phyloP scores from a whole-genome alignment of 257 asterid genomes.

The Solanum chmielewskii region DNA sequence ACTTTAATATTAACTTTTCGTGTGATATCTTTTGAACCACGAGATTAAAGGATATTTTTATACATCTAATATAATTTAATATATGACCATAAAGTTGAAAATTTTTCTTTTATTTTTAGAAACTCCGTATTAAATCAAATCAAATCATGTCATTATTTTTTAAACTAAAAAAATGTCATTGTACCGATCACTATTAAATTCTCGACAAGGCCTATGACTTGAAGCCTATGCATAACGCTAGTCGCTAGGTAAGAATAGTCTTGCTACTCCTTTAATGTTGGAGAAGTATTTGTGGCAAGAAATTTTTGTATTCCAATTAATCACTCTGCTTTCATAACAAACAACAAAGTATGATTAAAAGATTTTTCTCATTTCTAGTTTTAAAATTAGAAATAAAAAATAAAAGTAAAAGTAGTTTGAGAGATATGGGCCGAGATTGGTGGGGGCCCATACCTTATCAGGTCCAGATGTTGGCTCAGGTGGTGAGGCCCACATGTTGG shows the following conservation, averaged over 20 bases:
- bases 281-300: neutral
- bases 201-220: neutral
- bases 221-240: neutral
- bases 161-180: neutral
- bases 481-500: slow-evolving; percentile 64
- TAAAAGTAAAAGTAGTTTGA: neutral
- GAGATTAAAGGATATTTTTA: no score
- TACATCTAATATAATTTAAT: no score
- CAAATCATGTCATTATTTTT: no score
- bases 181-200: neutral
- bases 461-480: slow-evolving; percentile 74
- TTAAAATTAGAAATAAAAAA: neutral
- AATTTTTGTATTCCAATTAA: neutral
- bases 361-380: neutral
- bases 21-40: rapidly evolving
- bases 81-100: no score
- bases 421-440: slow-evolving; percentile 40
- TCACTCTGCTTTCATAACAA: neutral
- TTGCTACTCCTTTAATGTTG: neutral
- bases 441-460: slow-evolving; percentile 79
- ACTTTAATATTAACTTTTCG: no score
- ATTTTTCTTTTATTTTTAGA: no score
- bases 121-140: no score
- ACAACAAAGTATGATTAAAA: neutral
- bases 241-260: neutral